Evolutionary conservation across 2,329 filamentous ascomycete species (phyloP), one percentile per base, ranked within the genome.

Genomic region (Verticillium albo-atrum): DNA sequence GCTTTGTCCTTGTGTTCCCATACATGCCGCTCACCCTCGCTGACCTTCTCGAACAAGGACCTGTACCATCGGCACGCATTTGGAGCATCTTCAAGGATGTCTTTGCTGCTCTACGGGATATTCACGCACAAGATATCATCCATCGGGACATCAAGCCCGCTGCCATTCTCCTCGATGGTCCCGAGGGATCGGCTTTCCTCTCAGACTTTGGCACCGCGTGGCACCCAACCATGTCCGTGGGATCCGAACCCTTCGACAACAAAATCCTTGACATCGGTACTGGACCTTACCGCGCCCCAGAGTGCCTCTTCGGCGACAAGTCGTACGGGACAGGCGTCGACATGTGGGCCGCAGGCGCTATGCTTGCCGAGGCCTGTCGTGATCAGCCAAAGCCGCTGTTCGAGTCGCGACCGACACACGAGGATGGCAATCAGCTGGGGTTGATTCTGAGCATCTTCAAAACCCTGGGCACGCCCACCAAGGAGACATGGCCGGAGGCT

Each of bases 221-320:
- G 92, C 86, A 89, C 65, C 84, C 89, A 3, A 72, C 80, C 12
- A 67, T 83, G 60, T 80, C 85, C 5, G 74, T 79, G 25, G 74
- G 76, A 3, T 82, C 84, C 15, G 95, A 99, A 70, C 79, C 85
- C 1, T 69, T 78, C 9, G 71, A 85, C 58, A 68, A 80, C 58
- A 98, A 98, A 74, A 89, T 97, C 57, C 88, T 95, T 7, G 96
- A 99, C 71, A 90, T 99, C 27, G 95, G 95, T 35, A 98, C 94
- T 1, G 94, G 93, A 0, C 86, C 90, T 55, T 99, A 99, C 75
- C 87, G 96, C 23, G 85, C 94, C 0, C 95, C 95, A 0, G 96
- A 99, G 70, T 84, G 93, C 1, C 80, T 99, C 6, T 98, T 99
- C 70, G 95, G 92, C 0, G 82, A 93, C 71, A 86, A 82, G 55